Evolutionary conservation across 2,329 filamentous ascomycete genomes (phyloP), one percentile per base, ranked within the genome.

Genomic region (Fusarium compactum): DNA sequence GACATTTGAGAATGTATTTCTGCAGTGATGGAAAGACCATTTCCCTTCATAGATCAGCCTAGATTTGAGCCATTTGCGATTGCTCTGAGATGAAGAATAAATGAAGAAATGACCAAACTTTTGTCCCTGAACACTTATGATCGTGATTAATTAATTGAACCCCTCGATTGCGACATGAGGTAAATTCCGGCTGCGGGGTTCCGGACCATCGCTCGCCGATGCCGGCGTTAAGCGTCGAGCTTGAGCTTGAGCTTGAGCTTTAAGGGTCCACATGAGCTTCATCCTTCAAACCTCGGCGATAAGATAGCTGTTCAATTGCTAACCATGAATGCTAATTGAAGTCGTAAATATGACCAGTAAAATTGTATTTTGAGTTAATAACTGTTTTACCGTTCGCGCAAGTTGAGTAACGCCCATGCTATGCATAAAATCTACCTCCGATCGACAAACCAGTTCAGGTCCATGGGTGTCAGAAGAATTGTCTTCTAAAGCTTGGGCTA

Each of bases 61-160:
- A 59, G 54, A 61, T 56, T 71, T 61, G 51, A 59, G 68, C 62
- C 60, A 71, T 73, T 61, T 73, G 67, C 43, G 52, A 69, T 50
- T 71, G 52, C 61, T 57, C 54, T 48, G 47, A 67, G 59, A 74
- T 62, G 61, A 74, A 70, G 46, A 71, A 71, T 43, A 62, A 72
- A 74, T 65, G 65, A 74, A 74, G 53, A 74, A 74, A 71, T 70
- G 67, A 71, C 32, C 38, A 67, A 72, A 56, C 25, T 34, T 8
- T 14, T 43, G 14, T 16, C 5, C 18, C 34, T 30, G 29, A 32
- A n/a, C 20, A 14, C 30, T n/a, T 20, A 1, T 6, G 20, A 29
- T 11, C 8, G 14, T 3, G 20, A 29, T 4, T 11, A 25, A 53
- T 57, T 25, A 45, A 18, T 47, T 40, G 30, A 41, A 14, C 38